Base-by-base conservation (phyloP, 306 rosid species). In the Castanea crenata region DNA sequence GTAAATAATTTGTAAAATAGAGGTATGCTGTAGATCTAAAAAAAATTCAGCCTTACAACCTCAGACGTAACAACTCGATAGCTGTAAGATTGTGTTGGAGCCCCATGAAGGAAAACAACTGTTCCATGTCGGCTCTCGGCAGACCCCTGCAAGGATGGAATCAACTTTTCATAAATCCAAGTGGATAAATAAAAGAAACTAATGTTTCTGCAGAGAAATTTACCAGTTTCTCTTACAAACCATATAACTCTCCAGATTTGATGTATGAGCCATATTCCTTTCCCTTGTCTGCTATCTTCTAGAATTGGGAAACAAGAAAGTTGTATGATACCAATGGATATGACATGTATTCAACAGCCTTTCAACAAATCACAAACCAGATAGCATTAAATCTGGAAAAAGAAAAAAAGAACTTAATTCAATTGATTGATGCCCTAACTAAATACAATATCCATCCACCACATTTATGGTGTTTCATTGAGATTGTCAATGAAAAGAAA, bases 221-320 rank as follows among this genome's bases (percentile, higher is more conserved):
- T 92, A 92, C 99, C 98, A 75, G 97, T 91, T 86, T 95, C 96
- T 85, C 99, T 85, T n/a, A 95, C 97, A 83, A 95, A 95, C 99
- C 97, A 95, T 85, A 85, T 85, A 64, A 78, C 85, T 89, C 82
- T 51, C 95, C 97, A 12, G 97, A 90, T 84, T 87, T 92, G 83
- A 91, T 63, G 9, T 89, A 91, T 57, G 94, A 87, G 25, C 99
- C 99, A 57, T 79, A 94, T 72, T 94, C 97, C 89, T 63, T 92
- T 76, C 99, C 99, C 90, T 87, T 92, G 89, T 89, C 92, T 83
- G 92, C 97, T 81, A 65, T 95, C 83, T 93, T 95, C 97, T 95
- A 86, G 73, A 86, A 69, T 71, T 20, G 63, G 51, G 34, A 81
- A 86, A 71, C 75, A 80, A 35, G 34, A 38, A 76, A 73, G 73